Evolutionary conservation across 1,284 basidiomycete genomes (phyloP), one percentile per base, ranked within the genome.

Genomic region (Sanghuangporus weigelae): DNA sequence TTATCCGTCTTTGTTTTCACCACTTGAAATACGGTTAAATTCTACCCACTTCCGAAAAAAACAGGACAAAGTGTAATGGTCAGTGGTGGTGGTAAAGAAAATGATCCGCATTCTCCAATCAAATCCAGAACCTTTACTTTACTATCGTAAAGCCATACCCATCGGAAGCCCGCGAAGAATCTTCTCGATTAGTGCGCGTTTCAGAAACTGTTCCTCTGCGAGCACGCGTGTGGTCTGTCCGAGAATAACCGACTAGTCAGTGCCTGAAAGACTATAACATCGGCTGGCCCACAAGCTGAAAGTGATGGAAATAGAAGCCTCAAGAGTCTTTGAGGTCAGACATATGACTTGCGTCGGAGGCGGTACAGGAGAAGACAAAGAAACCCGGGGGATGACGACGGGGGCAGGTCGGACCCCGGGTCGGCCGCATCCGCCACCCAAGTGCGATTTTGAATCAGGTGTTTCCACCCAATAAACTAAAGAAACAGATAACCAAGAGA

Each of bases 151-250:
- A 19, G 49, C 46, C 55, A 62, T 62, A 19, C 82, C 79, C 76
- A 86, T 82, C 42, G 89, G 84, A 66, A 94, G 78, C 38, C 86
- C 86, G 53, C 77, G 75, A 67, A 86, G 79, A 69, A 96, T 96
- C 78, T 94, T 92, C 75, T 95, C 92, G 55, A 94, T 89, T 68
- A 96, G 79, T 53, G 93, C 93, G 69, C 94, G 85, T 76, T 94
- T 93, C 86, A 92, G 88, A 73, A 95, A 98, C 73, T 98, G 96
- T 73, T 98, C 95, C 76, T 96, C 89, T 49, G 94, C 94, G 54
- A 98, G 82, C 57, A 89, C 82, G 66, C 96, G 87, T 11, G 91
- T 91, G 54, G 89, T 89, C 94, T 96, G 73, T 68, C 59, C 63
- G 61, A 70, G 68, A 54, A 64, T 64, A 60, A 40, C 36, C 50